These are phyloP conservation scores for Backusella tuberculispora DNA, from an alignment of 192 early-diverging fungal species.

Conservation along the genomic window DNA sequence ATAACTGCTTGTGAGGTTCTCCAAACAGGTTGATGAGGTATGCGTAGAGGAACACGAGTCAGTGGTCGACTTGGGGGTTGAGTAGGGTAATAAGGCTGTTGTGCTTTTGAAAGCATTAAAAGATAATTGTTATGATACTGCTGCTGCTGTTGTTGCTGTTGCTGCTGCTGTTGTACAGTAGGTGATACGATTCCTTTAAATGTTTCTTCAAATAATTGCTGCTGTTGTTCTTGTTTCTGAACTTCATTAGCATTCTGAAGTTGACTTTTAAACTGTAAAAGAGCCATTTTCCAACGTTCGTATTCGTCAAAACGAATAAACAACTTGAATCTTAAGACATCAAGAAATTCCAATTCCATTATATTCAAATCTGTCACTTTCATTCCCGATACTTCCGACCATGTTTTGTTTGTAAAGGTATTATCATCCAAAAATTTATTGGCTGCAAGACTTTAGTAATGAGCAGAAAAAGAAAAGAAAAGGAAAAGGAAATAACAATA, in stretches of 20 bases:
- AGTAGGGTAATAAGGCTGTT: slow-evolving; percentile 39
- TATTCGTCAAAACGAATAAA: slow-evolving; percentile 74
- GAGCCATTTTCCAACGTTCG: slow-evolving; percentile 62
- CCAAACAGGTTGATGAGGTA: slow-evolving; percentile 41
- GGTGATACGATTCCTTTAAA: slow-evolving; percentile 25
- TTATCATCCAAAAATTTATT: slow-evolving; percentile 90
- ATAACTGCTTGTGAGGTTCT: slow-evolving; percentile 3
- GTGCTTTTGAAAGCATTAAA: slow-evolving; percentile 38
- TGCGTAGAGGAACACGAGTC: slow-evolving; percentile 39
- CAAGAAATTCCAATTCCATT: slow-evolving; percentile 84
- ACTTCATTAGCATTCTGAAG: slow-evolving; percentile 27
- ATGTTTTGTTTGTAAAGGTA: slow-evolving; percentile 88
- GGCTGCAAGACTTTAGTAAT: slow-evolving; percentile 39
- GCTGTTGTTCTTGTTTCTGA: slow-evolving; percentile 37
- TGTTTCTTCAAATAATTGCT: slow-evolving; percentile 37
- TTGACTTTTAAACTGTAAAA: slow-evolving; percentile 47
- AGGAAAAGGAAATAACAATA: background rate
- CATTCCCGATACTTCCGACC: slow-evolving; percentile 86
- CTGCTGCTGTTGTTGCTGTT: slow-evolving; percentile 34
- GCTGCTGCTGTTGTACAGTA: slow-evolving; percentile 28
- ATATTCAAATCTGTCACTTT: slow-evolving; percentile 80
- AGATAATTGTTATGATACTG: slow-evolving; percentile 28
- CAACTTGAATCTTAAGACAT: slow-evolving; percentile 71
- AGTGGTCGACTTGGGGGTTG: slow-evolving; percentile 35
- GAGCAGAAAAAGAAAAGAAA: background rate